phyloP scores from a whole-genome alignment of 2,329 filamentous ascomycete species.

The Stachybotrys echinatus region DNA sequence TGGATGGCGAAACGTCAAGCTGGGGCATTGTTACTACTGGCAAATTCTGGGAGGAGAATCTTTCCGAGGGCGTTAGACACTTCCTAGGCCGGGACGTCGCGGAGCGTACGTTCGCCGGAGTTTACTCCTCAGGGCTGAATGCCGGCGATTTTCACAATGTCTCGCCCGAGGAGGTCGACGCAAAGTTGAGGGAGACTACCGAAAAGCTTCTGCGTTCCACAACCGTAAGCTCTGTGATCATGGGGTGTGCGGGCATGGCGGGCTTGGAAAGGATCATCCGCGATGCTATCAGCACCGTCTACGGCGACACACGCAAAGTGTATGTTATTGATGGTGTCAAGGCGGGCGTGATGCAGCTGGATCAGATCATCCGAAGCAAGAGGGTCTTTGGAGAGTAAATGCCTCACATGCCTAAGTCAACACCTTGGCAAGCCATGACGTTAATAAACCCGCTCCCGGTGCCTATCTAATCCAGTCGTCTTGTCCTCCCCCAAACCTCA shows the following conservation, averaged over 20 bases:
- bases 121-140: conserved; percentile 74
- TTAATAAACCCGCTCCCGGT: no score
- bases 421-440: no score
- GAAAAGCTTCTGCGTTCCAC: conserved; percentile 54
- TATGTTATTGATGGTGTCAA: conserved; percentile 77
- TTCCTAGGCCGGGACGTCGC: conserved; percentile 51
- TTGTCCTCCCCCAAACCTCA: conserved; percentile 80
- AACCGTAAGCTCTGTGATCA: conserved; percentile 62
- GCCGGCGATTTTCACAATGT: conserved; percentile 75
- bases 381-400: conserved; percentile 26
- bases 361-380: conserved; percentile 44
- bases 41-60: conserved; percentile 71
- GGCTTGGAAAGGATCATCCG: conserved; percentile 75
- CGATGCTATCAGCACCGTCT: conserved; percentile 58
- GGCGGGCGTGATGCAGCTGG: conserved; percentile 59
- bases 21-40: conserved; percentile 93
- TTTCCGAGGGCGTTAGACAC: conserved; percentile 57
- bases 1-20: conserved; percentile 26
- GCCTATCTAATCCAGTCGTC: conserved; percentile 41
- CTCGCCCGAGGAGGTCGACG: conserved; percentile 56
- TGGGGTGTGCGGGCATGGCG: conserved; percentile 90
- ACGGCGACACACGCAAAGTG: conserved; percentile 53
- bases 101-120: conserved; percentile 61
- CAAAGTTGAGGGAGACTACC: conserved; percentile 65
- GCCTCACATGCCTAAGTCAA: neutral